phyloP scores from a whole-genome alignment of 164 flowering plant genomes.

The Piper longum region DNA sequence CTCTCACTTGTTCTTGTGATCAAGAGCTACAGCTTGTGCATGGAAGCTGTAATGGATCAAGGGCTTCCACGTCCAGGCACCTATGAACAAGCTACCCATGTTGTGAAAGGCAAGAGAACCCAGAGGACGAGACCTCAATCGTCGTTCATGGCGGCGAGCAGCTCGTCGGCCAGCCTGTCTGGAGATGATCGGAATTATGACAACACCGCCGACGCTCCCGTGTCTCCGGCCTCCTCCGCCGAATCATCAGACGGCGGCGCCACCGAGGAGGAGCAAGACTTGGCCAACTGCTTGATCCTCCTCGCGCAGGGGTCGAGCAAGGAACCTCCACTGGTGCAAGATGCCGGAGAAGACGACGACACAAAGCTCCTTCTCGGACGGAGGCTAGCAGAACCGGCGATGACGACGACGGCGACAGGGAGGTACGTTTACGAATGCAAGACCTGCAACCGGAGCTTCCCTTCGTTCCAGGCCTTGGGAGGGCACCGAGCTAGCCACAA shows the following conservation, averaged over 20 bases:
- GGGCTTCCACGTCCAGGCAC: constrained; percentile 4
- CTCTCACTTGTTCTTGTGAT: not conserved
- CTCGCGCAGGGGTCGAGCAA: constrained; percentile 25
- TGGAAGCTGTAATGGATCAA: constrained; percentile 22
- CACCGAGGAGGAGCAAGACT: constrained; percentile 41
- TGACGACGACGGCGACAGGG: constrained; percentile 6
- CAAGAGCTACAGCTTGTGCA: not conserved
- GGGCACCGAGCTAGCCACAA: constrained; percentile 69
- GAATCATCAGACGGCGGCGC: constrained; percentile 9
- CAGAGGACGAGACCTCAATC: constrained; percentile 31
- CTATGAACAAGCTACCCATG: constrained; percentile 1
- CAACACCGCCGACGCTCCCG: not conserved
- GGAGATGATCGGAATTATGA: not conserved
- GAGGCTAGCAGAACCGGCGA: constrained; percentile 9
- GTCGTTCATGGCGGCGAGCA: constrained; percentile 6
- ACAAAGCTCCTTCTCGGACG: constrained; percentile 7
- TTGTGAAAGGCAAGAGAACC: constrained; percentile 35
- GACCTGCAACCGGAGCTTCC: constrained; percentile 40
- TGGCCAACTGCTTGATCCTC: constrained; percentile 51
- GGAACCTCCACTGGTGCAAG: not conserved
- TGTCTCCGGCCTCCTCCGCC: constrained; percentile 9
- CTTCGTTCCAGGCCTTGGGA: constrained; percentile 57
- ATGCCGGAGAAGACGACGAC: not conserved
- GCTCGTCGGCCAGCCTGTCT: constrained; percentile 12
- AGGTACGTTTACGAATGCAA: constrained; percentile 40